phyloP scores from a whole-genome alignment of 1,139 yeast genomes.

The Taiozyma sp. region DNA sequence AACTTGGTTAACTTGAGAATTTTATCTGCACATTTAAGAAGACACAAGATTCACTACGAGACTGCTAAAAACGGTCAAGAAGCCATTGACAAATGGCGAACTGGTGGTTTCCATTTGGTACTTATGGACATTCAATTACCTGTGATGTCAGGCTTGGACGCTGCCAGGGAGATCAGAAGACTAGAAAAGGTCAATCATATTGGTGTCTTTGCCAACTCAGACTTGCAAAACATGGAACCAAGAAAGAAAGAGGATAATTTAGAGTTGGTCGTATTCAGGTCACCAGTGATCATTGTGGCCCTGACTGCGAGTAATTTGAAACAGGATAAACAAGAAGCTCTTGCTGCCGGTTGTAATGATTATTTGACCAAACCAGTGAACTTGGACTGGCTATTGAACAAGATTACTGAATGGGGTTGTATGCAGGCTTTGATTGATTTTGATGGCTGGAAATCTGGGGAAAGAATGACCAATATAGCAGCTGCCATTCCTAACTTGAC shows the following conservation, averaged over 20 bases:
- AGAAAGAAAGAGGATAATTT: conserved; percentile 29
- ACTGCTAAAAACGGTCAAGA: conserved; percentile 91
- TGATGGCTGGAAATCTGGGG: conserved; percentile 77
- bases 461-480: conserved; percentile 25
- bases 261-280: conserved; percentile 59
- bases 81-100: conserved; percentile 88
- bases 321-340: conserved; percentile 85
- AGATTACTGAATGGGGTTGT: conserved; percentile 94
- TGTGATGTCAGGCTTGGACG: conserved; percentile 88
- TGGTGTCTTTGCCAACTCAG: conserved; percentile 64
- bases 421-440: conserved; percentile 98
- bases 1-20: conserved; percentile 92
- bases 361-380: conserved; percentile 96
- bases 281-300: conserved; percentile 95
- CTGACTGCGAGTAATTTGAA: conserved; percentile 86
- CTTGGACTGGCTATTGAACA: conserved; percentile 87
- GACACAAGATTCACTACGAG: conserved; percentile 78
- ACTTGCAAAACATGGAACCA: conserved; percentile 15
- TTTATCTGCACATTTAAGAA: conserved; percentile 84
- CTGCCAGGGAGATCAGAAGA: conserved; percentile 82
- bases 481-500: conserved; percentile 15
- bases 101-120: conserved; percentile 87
- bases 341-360: conserved; percentile 96
- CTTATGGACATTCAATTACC: conserved; percentile 95
- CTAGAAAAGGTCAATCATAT: conserved; percentile 76